A percentile compares a stretch with the other conserved stretches of the same genome.
Conservation (phyloP, 305 asterid genomes). For the Fraxinus floribunda region DNA sequence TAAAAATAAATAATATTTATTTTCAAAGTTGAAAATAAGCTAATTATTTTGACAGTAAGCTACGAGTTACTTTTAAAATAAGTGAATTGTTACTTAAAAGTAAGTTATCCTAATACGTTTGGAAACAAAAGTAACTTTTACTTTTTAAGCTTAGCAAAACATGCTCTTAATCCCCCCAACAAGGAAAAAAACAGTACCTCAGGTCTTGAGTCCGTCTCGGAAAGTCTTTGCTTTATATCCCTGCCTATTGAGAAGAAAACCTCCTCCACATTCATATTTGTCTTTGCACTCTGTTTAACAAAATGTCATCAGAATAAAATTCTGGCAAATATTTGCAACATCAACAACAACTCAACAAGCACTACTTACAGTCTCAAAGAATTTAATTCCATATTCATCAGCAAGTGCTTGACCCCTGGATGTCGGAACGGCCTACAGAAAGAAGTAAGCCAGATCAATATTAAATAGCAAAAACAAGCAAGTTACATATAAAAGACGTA, state of each 20-base stretch:
- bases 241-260: slow-evolving; percentile 91
- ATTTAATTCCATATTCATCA: slow-evolving; percentile 90
- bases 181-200: slow-evolving; percentile 42
- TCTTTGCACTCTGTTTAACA: slow-evolving; percentile 80
- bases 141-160: neutral
- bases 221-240: slow-evolving; percentile 89
- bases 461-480: slow-evolving; percentile 16
- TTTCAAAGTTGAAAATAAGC: neutral
- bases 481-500: neutral
- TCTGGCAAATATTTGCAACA: slow-evolving; percentile 14
- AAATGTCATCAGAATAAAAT: slow-evolving; percentile 20
- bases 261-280: slow-evolving; percentile 91
- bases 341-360: slow-evolving; percentile 6
- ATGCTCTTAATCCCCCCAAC: neutral
- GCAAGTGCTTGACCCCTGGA: slow-evolving; percentile 94
- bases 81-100: neutral
- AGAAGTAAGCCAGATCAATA: slow-evolving; percentile 23
- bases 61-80: neutral
- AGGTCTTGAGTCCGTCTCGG: slow-evolving; percentile 73
- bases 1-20: neutral
- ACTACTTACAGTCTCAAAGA: slow-evolving; percentile 82
- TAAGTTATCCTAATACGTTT: neutral
- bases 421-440: slow-evolving; percentile 78
- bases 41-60: neutral
- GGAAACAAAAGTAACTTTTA: neutral